These are phyloP conservation scores for Fraxinus excelsior DNA, from an alignment of 257 asterid species.

Conservation along the genomic window DNA sequence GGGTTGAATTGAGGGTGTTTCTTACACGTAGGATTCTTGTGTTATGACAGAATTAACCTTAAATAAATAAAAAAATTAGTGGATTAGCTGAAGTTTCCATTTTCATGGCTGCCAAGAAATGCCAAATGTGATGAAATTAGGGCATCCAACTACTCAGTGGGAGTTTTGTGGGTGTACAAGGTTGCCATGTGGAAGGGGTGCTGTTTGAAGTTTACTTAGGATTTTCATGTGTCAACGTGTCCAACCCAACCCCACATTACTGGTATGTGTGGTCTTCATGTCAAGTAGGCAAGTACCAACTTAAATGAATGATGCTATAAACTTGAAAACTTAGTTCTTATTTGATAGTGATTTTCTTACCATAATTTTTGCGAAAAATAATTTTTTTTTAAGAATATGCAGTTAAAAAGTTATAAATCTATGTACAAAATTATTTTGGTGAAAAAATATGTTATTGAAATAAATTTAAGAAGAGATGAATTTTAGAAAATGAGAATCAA, in stretches of 20 bases:
- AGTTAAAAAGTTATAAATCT: too few relatives aligned
- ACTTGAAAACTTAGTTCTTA: too few relatives aligned
- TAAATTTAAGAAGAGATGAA: too few relatives aligned
- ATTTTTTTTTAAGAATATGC: too few relatives aligned
- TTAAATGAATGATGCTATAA: too few relatives aligned
- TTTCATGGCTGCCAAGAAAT: neutral
- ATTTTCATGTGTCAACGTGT: conserved; percentile 17
- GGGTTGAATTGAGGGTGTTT: neutral
- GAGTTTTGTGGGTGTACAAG: conserved; percentile 19
- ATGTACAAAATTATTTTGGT: too few relatives aligned
- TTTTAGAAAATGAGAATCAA: too few relatives aligned
- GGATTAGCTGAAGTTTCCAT: conserved; percentile 5
- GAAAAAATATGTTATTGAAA: too few relatives aligned
- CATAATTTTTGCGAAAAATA: too few relatives aligned
- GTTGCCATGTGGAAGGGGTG: conserved; percentile 32
- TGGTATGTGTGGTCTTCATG: too few relatives aligned
- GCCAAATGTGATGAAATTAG: neutral
- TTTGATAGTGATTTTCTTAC: too few relatives aligned
- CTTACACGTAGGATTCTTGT: neutral
- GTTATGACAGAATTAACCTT: neutral
- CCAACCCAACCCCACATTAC: neutral
- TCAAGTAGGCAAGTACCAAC: too few relatives aligned
- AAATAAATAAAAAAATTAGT: neutral
- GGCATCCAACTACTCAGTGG: neutral
- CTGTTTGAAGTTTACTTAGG: conserved; percentile 10